phyloP scores from a whole-genome alignment of 192 early-diverging fungal genomes.

The Backusella liffmaniae region DNA sequence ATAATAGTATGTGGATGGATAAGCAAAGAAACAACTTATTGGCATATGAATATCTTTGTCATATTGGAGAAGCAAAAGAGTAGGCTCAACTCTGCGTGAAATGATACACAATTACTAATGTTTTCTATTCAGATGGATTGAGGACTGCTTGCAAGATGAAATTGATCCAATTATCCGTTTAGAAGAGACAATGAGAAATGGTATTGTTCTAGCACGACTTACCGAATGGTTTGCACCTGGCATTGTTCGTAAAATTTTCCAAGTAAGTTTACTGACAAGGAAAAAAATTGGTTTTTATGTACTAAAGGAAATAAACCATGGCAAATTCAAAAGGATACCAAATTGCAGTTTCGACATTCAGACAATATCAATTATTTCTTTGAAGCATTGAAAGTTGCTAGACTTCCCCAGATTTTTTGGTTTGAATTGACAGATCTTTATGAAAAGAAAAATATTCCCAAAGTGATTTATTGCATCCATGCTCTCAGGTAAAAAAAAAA shows the following conservation, averaged over 20 bases:
- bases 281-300: neutral
- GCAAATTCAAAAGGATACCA: slow-evolving; percentile 15
- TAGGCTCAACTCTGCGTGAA: slow-evolving; percentile 35
- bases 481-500: slow-evolving; percentile 68
- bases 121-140: slow-evolving; percentile 78
- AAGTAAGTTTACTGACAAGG: neutral
- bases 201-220: slow-evolving; percentile 91
- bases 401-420: slow-evolving; percentile 90
- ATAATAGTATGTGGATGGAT: slow-evolving; percentile 45
- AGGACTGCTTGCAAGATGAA: slow-evolving; percentile 83
- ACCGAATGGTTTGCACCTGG: slow-evolving; percentile 83
- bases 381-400: slow-evolving; percentile 72
- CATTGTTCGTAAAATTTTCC: slow-evolving; percentile 42
- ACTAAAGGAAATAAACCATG: neutral
- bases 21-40: slow-evolving; percentile 85
- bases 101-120: neutral
- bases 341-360: slow-evolving; percentile 93
- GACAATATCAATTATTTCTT: slow-evolving; percentile 99
- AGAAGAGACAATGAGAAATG: slow-evolving; percentile 93
- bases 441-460: slow-evolving; percentile 99
- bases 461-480: slow-evolving; percentile 98
- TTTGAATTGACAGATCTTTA: slow-evolving; percentile 98
- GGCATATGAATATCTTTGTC: slow-evolving; percentile 99
- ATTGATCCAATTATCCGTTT: slow-evolving; percentile 77
- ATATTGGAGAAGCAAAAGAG: slow-evolving; percentile 99